Evolutionary conservation across 2,329 filamentous ascomycete genomes (phyloP).

Genomic region (Aspergillus sp.): DNA sequence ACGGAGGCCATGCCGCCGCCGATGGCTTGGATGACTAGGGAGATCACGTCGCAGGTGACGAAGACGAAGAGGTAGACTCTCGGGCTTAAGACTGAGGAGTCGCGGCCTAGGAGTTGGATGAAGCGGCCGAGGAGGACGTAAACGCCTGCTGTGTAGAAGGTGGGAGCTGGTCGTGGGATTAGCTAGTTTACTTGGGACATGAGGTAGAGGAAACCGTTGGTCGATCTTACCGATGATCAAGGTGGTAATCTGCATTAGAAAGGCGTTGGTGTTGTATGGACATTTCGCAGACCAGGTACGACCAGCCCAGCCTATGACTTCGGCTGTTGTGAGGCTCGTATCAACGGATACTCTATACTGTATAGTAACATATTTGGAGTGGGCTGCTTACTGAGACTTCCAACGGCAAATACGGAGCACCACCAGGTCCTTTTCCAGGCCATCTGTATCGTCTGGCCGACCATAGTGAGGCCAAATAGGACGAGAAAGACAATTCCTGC

Average conservation of each 20-base stretch:
- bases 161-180: constrained; percentile 35
- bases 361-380: not conserved
- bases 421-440: constrained; percentile 41
- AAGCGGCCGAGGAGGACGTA: constrained; percentile 52
- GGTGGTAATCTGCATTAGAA: constrained; percentile 52
- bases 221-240: constrained; percentile 35
- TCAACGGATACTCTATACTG: constrained; percentile 2
- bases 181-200: not conserved
- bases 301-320: constrained; percentile 51
- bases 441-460: constrained; percentile 35
- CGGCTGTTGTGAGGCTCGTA: constrained; percentile 23
- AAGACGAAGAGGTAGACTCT: constrained; percentile 51
- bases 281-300: constrained; percentile 51
- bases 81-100: constrained; percentile 46
- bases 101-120: constrained; percentile 45
- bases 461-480: constrained; percentile 37
- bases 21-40: constrained; percentile 56
- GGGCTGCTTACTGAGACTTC: constrained; percentile 33
- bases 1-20: constrained; percentile 54
- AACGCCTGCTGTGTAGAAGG: constrained; percentile 54
- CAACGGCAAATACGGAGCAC: constrained; percentile 37
- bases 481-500: constrained; percentile 35
- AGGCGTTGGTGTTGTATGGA: constrained; percentile 50
- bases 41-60: constrained; percentile 55
- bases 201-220: not conserved